Percentiles rank a stretch among this genome's conserved stretches.
These are phyloP conservation scores for Pseudocercospora fijiensis DNA, from an alignment of 2,329 filamentous ascomycete species.

Conservation along the genomic window DNA sequence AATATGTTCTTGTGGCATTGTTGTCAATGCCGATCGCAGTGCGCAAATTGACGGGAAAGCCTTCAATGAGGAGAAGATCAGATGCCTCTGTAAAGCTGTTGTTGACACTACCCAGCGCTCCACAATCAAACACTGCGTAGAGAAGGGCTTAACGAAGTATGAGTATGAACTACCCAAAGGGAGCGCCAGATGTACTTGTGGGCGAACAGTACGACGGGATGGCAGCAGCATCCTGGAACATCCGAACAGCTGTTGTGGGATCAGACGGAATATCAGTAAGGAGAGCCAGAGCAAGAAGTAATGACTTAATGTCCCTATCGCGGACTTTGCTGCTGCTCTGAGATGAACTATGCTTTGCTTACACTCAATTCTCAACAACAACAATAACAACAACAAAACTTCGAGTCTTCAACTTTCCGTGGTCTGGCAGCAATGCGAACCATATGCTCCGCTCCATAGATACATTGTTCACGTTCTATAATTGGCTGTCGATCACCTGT, in stretches of 20 bases:
- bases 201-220: background rate
- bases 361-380: no score
- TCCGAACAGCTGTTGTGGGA: slow-evolving; percentile 1
- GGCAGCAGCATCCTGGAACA: background rate
- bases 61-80: background rate
- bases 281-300: background rate
- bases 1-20: background rate
- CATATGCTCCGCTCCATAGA: no score
- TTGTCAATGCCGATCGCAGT: background rate
- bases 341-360: background rate
- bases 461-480: no score
- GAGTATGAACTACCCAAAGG: background rate
- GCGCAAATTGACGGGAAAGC: background rate
- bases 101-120: background rate
- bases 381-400: no score
- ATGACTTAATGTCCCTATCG: background rate
- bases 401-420: no score
- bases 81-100: background rate
- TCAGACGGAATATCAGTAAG: background rate
- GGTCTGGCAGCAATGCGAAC: no score
- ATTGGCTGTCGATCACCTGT: no score
- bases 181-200: background rate
- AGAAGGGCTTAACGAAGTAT: background rate
- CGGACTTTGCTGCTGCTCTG: background rate
- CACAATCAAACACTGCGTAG: background rate